phyloP scores from a whole-genome alignment of 805 yeast species.

The Ogataea neopini region DNA sequence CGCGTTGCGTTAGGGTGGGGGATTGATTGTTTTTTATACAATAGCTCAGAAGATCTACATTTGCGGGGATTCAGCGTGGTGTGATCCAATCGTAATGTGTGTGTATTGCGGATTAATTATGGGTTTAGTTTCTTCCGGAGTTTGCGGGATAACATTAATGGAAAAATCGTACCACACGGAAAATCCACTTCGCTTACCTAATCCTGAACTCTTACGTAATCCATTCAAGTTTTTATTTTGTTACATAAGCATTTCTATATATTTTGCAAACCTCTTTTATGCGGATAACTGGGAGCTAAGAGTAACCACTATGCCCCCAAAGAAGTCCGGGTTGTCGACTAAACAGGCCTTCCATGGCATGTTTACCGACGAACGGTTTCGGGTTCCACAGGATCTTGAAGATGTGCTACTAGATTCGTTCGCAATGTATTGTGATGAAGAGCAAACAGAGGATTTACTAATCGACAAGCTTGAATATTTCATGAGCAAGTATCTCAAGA shows the following conservation, averaged over 20 bases:
- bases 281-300: no score
- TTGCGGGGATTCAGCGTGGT: not conserved
- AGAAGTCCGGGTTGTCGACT: slow-evolving; percentile 7
- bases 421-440: slow-evolving; percentile 41
- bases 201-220: no score
- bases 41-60: not conserved
- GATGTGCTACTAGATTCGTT: slow-evolving; percentile 45
- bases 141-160: no score
- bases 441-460: slow-evolving; percentile 39
- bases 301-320: no score
- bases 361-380: slow-evolving; percentile 21
- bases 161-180: no score
- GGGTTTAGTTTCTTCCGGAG: not conserved
- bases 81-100: no score
- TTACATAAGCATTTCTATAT: no score
- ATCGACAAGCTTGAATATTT: slow-evolving; percentile 31
- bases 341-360: slow-evolving; percentile 22
- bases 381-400: slow-evolving; percentile 45
- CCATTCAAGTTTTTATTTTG: no score
- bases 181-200: no score
- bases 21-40: not conserved
- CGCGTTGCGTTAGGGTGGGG: not conserved
- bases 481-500: slow-evolving; percentile 31
- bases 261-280: no score
- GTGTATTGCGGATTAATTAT: not conserved